Conservation (phyloP, 208 protist genomes). For the Acanthamoeba royreba region DNA sequence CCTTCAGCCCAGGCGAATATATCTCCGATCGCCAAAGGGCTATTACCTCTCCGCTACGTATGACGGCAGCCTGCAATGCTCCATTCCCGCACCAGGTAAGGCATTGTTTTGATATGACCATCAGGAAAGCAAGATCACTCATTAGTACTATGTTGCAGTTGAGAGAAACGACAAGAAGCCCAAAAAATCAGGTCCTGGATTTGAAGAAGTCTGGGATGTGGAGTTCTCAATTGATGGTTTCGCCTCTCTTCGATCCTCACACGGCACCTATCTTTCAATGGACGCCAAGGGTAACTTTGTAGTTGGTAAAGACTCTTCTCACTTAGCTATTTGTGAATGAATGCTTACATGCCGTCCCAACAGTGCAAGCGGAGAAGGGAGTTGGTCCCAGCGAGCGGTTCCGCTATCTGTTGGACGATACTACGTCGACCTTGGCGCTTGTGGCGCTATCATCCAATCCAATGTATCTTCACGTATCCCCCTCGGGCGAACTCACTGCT, state of each 20-base stretch:
- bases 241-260: background rate
- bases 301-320: background rate
- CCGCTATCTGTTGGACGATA: background rate
- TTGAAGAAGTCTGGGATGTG: background rate
- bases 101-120: too few species aligned
- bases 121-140: too few species aligned
- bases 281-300: background rate
- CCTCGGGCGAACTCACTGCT: background rate
- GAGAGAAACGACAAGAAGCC: background rate
- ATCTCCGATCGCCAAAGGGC: background rate
- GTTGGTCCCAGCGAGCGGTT: background rate
- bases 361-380: background rate
- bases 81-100: background rate
- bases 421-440: background rate
- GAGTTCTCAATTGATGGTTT: background rate
- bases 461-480: background rate
- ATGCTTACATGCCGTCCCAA: background rate
- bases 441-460: background rate
- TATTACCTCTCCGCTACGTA: background rate
- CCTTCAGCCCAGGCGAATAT: background rate
- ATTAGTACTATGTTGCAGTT: too few species aligned
- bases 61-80: background rate
- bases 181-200: background rate
- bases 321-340: background rate
- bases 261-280: constrained; percentile 1